Evolutionary conservation across 1,139 yeast genomes (phyloP).

Genomic region (Torulaspora pretoriensis): DNA sequence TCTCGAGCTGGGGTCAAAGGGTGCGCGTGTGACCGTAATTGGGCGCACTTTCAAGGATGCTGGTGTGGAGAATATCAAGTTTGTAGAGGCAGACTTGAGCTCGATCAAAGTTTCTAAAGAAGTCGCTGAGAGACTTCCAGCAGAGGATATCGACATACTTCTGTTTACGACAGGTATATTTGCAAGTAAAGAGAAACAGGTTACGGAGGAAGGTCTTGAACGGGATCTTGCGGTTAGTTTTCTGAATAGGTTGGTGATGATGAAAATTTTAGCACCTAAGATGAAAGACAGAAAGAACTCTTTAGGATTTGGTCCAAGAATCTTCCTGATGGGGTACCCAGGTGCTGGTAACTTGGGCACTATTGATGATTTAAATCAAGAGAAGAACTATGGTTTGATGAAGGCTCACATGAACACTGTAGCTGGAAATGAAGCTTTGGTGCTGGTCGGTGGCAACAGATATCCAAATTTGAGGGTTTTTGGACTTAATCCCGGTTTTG

Average conservation of each 20-base stretch:
- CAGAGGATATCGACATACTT: constrained; percentile 27
- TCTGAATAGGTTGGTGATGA: constrained; percentile 35
- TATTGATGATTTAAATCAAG: constrained; percentile 37
- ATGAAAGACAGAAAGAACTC: constrained; percentile 14
- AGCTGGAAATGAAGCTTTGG: constrained; percentile 41
- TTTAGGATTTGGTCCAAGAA: constrained; percentile 30
- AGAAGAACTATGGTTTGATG: constrained; percentile 29
- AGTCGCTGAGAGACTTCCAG: constrained; percentile 30
- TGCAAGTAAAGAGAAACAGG: constrained; percentile 34
- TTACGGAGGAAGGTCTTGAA: constrained; percentile 39
- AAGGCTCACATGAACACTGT: constrained; percentile 40
- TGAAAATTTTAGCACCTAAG: constrained; percentile 28
- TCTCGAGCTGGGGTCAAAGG: constrained; percentile 26
- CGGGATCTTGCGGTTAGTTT: constrained; percentile 40
- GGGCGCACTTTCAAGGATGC: constrained; percentile 38
- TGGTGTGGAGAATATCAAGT: constrained; percentile 28
- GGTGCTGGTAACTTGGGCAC: constrained; percentile 36
- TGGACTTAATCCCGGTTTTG: constrained; percentile 41
- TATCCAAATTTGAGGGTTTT: constrained; percentile 27
- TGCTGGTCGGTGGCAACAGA: constrained; percentile 25
- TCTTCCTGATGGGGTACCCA: constrained; percentile 40
- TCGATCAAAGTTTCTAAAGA: constrained; percentile 28
- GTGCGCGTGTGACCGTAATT: constrained; percentile 38
- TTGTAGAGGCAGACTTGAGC: constrained; percentile 37
- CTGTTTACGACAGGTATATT: constrained; percentile 40